Evolutionary conservation across 1,284 basidiomycete genomes (phyloP).

Genomic region (Earliella scabrosa): DNA sequence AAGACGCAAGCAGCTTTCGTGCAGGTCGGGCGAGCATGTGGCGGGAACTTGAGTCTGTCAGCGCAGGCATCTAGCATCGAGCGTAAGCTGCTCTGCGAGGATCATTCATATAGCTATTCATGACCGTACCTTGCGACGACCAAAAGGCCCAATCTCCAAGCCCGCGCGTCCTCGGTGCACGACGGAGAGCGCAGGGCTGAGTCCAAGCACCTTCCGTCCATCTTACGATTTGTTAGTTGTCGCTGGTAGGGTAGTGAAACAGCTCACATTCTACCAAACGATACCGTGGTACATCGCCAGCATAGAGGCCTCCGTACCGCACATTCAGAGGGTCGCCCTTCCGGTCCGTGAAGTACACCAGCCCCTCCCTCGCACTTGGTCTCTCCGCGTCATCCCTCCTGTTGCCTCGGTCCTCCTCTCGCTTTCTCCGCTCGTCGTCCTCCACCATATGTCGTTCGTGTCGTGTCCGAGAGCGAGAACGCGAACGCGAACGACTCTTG

Average conservation of each 20-base stretch:
- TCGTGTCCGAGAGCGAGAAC: slow-evolving; percentile 8
- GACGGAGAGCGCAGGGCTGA: slow-evolving; percentile 51
- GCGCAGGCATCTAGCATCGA: slow-evolving; percentile 47
- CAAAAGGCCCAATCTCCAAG: slow-evolving; percentile 60
- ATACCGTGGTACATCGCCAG: slow-evolving; percentile 72
- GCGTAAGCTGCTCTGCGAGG: too few species aligned
- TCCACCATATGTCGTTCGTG: slow-evolving; percentile 5
- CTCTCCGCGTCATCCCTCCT: not conserved
- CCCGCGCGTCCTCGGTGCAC: slow-evolving; percentile 55
- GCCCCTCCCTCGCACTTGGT: slow-evolving; percentile 13
- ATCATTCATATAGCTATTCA: too few species aligned
- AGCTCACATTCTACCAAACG: slow-evolving; percentile 57
- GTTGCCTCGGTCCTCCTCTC: slow-evolving; percentile 36
- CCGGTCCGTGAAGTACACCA: slow-evolving; percentile 66
- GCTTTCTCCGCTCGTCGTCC: slow-evolving; percentile 43
- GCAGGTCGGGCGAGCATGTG: slow-evolving; percentile 55
- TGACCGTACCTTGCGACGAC: slow-evolving; percentile 52
- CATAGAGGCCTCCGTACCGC: slow-evolving; percentile 69
- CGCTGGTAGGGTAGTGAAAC: slow-evolving; percentile 19
- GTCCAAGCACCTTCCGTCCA: slow-evolving; percentile 67
- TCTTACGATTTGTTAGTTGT: slow-evolving; percentile 65
- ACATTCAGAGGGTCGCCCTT: slow-evolving; percentile 73
- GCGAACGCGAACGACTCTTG: slow-evolving; percentile 12
- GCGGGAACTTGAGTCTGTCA: slow-evolving; percentile 60
- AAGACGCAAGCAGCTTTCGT: slow-evolving; percentile 46